phyloP scores from a whole-genome alignment of 148 eudicot species.

The Vaccinium macrocarpon region DNA sequence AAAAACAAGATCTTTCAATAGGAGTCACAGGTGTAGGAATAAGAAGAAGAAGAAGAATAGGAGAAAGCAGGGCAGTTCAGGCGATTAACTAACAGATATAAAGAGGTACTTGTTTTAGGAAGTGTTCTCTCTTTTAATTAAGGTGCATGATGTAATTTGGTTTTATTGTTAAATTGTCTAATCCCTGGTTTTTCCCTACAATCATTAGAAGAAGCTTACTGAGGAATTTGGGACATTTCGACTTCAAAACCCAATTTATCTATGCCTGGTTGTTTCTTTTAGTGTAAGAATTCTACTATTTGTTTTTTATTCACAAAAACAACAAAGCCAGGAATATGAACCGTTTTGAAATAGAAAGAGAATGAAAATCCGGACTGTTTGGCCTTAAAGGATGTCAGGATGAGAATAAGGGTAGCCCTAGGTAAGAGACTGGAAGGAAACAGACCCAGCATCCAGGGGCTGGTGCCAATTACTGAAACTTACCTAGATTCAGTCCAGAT shows the following conservation, averaged over 20 bases:
- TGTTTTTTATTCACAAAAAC: not conserved
- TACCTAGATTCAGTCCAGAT: not conserved
- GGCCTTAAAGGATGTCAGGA: not conserved
- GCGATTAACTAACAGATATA: slow-evolving; percentile 42
- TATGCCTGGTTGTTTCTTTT: not conserved
- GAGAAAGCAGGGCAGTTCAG: slow-evolving; percentile 37
- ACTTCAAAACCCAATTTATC: not conserved
- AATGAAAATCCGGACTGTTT: not conserved
- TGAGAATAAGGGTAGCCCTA: not conserved
- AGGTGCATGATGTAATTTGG: not conserved
- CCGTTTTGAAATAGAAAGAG: not conserved
- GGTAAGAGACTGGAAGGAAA: not conserved
- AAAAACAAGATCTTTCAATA: slow-evolving; percentile 25
- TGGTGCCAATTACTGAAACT: not conserved
- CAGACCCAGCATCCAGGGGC: not conserved
- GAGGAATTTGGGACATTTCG: not conserved
- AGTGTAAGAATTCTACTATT: not conserved
- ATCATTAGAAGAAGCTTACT: not conserved
- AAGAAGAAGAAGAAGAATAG: slow-evolving; percentile 59
- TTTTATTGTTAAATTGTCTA: not conserved
- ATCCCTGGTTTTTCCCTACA: not conserved
- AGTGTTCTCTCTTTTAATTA: not conserved
- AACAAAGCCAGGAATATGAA: not conserved
- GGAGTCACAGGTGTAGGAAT: slow-evolving; percentile 28
- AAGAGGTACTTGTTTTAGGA: slow-evolving; percentile 40